Evolutionary conservation across 2,329 filamentous ascomycete species (phyloP), one percentile per base, ranked within the genome.

Genomic region (Teratosphaeria destructans): DNA sequence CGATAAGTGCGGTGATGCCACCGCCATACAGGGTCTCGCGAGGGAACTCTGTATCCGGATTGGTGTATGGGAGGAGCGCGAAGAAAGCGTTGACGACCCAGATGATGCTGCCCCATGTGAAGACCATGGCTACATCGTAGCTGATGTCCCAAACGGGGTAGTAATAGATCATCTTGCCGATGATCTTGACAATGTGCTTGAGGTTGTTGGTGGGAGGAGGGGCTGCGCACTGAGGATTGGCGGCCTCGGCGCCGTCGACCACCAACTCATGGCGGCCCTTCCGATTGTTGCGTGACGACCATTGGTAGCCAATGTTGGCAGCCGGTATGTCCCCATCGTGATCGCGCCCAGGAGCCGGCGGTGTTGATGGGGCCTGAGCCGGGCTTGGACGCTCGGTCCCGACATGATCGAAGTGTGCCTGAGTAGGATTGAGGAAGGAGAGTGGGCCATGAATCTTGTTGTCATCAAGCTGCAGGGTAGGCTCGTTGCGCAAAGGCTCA

Each of bases 1-100:
- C 86, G 32, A 88, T 77, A 65, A 87, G 83, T 0, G 83, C 84
- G 0, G 81, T 83, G 26, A 86, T 77, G 1, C 85, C 86, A 3
- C 82, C 85, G 0, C 76, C 85, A 63, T 75, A 74, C 7, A 76
- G 62, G 0, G 74, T 71, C 70, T 88, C 85, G 34, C 76, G 76
- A 0, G 72, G 53, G 65, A 88, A 87, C 59, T 79, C 77, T 0
- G 78, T 78, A 0, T 68, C 74, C 0, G 85, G 84, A 6, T 73
- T 70, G 27, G 76, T 75, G 1, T 85, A 71, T 0, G 86, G 86
- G 1, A 87, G 74, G 76, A 80, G 87, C 5, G 80, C 79, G 67
- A 88, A 87, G 69, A 85, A 86, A 1, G 80, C 79, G 67, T 87
- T 87, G 52, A 75, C 64, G 8, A 75, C 70, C 75, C 75, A 76